Conservation (phyloP, 2,329 filamentous ascomycete genomes). For the Fusarium sp. region DNA sequence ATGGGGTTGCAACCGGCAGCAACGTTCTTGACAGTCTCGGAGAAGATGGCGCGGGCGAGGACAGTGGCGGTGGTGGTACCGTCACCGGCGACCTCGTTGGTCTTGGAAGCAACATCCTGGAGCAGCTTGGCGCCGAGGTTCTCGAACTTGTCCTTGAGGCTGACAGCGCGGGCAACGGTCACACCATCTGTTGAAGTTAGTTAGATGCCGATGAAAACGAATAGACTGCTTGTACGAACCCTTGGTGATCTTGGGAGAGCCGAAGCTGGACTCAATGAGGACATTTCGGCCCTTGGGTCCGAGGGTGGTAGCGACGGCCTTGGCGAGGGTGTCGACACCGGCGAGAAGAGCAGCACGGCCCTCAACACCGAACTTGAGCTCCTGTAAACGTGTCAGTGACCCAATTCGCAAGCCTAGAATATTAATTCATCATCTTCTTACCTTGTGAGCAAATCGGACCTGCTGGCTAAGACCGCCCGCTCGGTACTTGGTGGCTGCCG, state of each 20-base stretch:
- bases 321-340: constrained; percentile 97
- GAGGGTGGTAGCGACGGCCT: constrained; percentile 94
- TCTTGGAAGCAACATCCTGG: constrained; percentile 99
- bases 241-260: constrained; percentile 99
- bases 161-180: constrained; percentile 89
- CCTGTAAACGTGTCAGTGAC: constrained; percentile 65
- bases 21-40: constrained; percentile 99
- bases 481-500: constrained; percentile 74
- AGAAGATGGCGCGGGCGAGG: constrained; percentile 97
- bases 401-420: neutral
- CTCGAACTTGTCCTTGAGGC: constrained; percentile 98
- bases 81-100: constrained; percentile 98
- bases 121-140: constrained; percentile 97
- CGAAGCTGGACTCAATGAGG: constrained; percentile 97
- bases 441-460: constrained; percentile 98
- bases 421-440: constrained; percentile 57
- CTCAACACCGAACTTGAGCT: constrained; percentile 98
- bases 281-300: constrained; percentile 99
- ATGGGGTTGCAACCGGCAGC: constrained; percentile 99
- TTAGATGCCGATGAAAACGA: neutral
- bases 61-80: constrained; percentile 98
- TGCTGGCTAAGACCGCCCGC: constrained; percentile 81
- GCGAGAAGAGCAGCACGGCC: constrained; percentile 87
- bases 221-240: constrained; percentile 65
- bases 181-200: constrained; percentile 76